Base-by-base conservation (phyloP, 164 flowering plant genomes). In the Umbilicus rupestris region DNA sequence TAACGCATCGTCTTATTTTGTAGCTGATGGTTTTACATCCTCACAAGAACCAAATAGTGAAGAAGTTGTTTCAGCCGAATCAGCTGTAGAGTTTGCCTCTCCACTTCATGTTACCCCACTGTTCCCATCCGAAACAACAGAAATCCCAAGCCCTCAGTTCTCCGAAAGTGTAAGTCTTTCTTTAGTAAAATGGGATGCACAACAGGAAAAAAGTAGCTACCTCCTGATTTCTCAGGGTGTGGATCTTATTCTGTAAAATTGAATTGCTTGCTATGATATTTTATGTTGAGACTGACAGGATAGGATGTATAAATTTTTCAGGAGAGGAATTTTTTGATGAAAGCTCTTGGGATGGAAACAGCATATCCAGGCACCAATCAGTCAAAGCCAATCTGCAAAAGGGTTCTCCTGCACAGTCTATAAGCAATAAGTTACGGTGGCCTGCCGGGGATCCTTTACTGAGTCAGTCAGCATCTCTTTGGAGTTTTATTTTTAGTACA, bases 91-190 rank as follows among this genome's bases (percentile, higher is more conserved):
- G 62, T 94, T 85, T 79, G 75, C 82, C 62, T 94, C 99, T 60
- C 97, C 98, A 24, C 55, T 81, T 73, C 95, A 83, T 41, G 88
- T 84, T 52, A 87, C 92, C 58, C 96, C 96, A 58, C 49, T 84
- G 59, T 91, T 94, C 80, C 78, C 80, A 65, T 76, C 91, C 66
- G 76, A 87, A 68, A 90, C 88, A 68, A 86, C 86, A 57, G 88
- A 83, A 52, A 87, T 94, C 73, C 96, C 96, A 68, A 89, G 83
- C 76, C 99, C 97, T 49, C 72, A 80, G 73, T 91, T 94, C 71
- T 91, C 97, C 59, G 96, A 88, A 77, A 94, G 96, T 80, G 97
- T 94, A 77, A 87, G 97, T 80, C 41, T 3, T 29, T 28, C 41
- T 33, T 52, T 52, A 10, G 58, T 52, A 26, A 28, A 20, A 52